Evolutionary conservation across 1,284 basidiomycete genomes (phyloP), one percentile per base, ranked within the genome.

Genomic region (Serendipita sp.): DNA sequence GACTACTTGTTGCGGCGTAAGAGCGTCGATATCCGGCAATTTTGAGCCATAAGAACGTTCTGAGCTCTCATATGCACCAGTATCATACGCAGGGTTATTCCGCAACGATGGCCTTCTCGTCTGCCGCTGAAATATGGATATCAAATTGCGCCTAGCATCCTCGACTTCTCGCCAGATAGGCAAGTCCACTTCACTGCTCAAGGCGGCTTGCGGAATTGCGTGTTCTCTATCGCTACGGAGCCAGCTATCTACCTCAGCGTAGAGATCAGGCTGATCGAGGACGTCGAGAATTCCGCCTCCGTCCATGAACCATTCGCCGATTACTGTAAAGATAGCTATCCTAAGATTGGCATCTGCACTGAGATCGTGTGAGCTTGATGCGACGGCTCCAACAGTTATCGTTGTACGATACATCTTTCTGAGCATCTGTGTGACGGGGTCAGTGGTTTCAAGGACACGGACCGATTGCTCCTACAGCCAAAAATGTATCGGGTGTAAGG

Each of bases 261-360:
- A 82, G 38, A 91, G 76, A 62, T 83, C 80, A 1, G 72, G 68
- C 61, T 89, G 84, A 67, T 91, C 88, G 42, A 91, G 74, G 42
- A 82, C 76, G 66, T 91, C 89, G 70, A 88, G 85, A 3, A 84
- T 80, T 43, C 87, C 88, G 10, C 82, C 82, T 3, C 88, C 88
- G 17, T 75, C 72, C 0, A 74, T 77, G 42, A 91, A 70, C 89
- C 89, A 91, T 65, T 85, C 81, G 63, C 78, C 79, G 29, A 89
- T 73, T 1, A 80, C 77, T 3, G 81, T 79, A 30, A 90, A 71
- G 1, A 91, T 81, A 62, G 85, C 82, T 12, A 76, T 76, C 4
- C 85, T 80, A 45, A 69, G 64, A 35, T 72, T 72, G 1, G 68
- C 68, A 1, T 65, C 60, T 47, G 68, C 63, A 2, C 68, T 38